Evolutionary conservation across 2,329 filamentous ascomycete genomes (phyloP).

Genomic region (Diplodia corticola): DNA sequence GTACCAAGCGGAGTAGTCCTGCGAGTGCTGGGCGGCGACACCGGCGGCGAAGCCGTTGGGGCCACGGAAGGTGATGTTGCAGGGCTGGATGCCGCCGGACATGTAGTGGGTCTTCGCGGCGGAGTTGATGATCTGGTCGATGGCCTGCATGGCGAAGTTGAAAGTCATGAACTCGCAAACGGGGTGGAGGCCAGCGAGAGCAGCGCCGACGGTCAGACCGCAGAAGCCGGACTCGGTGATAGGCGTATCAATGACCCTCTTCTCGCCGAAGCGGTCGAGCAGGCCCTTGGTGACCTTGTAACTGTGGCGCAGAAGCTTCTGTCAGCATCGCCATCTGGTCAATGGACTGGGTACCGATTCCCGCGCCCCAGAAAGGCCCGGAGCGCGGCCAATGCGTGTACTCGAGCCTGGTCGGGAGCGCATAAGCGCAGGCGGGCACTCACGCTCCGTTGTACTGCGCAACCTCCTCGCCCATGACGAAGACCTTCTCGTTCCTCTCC

Average conservation of each 20-base stretch:
- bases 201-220: constrained; percentile 91
- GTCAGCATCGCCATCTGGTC: constrained; percentile 39
- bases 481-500: constrained; percentile 91
- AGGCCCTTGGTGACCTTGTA: constrained; percentile 99
- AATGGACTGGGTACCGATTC: neutral
- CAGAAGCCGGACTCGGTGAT: constrained; percentile 97
- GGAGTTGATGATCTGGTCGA: constrained; percentile 99
- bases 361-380: neutral
- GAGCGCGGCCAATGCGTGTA: constrained; percentile 1
- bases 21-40: constrained; percentile 96
- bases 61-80: constrained; percentile 99
- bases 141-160: constrained; percentile 99
- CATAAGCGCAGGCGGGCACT: constrained; percentile 34
- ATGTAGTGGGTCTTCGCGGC: constrained; percentile 99
- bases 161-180: constrained; percentile 99
- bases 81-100: constrained; percentile 98
- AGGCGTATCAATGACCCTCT: constrained; percentile 95
- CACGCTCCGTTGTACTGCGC: constrained; percentile 98
- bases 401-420: neutral
- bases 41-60: constrained; percentile 97
- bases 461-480: constrained; percentile 95
- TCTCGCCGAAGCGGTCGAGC: constrained; percentile 93
- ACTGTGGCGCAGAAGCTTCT: constrained; percentile 40
- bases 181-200: constrained; percentile 89
- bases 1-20: constrained; percentile 99